Base-by-base conservation (phyloP, 2,329 filamentous ascomycete genomes). In the Cladosporium sp. region DNA sequence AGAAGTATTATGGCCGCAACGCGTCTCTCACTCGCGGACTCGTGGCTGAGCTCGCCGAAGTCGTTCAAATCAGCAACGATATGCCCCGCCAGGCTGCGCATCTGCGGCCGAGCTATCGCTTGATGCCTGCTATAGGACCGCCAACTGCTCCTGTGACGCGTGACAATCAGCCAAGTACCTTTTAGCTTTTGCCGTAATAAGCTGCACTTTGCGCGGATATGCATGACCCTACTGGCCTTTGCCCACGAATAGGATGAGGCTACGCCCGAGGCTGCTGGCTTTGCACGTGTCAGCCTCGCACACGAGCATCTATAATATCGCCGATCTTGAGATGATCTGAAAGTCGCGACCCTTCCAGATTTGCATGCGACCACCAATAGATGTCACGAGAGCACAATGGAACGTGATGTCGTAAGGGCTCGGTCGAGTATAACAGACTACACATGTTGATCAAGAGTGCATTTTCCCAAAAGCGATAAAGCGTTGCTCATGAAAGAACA, bases 171-270 rank as follows among this genome's bases (percentile, higher is more conserved):
- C 19, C 15, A 22, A 25, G 43, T 30, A 47, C 43, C 43, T 17
- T 28, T 15, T 15, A 47, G 22, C 43, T 28, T 15, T 52, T n/a
- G 22, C 30, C 36, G 38, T 52, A 19, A 40, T 40, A 52, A 40
- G 36, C 50, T 52, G 50, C 50, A 22, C 50, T 37, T 52, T 40
- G 50, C 50, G 50, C 50, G 50, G 38, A 28, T 52, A 52, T 52
- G 50, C 50, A 52, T 52, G 38, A 52, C 22, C 19, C 38, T 52
- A 36, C n/a, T 40, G 19, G 20, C 37, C n/a, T 30, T 40, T 40
- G 36, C 36, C 50, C 50, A 25, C 50, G 50, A 52, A 52, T 52
- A 12, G 22, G 37, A 52, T 9, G 38, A 39, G 36, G 47, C 47
- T 36, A 14, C 25, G 30, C 25, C 25, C 30, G 47, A 34, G n/a